Evolutionary conservation across 805 yeast species (phyloP), one percentile per base, ranked within the genome.

Genomic region (Teunomyces pallodes): DNA sequence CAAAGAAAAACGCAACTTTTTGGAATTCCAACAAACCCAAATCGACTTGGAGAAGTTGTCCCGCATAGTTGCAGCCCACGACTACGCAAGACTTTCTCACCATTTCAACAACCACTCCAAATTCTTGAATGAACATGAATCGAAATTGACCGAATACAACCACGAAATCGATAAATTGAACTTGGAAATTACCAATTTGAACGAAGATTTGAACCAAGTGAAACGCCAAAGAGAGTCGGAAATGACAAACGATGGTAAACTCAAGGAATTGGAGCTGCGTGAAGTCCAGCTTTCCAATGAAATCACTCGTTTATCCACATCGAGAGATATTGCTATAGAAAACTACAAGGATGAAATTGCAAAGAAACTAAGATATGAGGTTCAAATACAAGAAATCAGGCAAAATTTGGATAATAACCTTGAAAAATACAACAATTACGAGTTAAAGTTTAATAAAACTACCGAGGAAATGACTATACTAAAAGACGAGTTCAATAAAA

Each of bases 1-100:
- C 52, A 77, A 78, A 46, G 97, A 92, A 57, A 92, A 90, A 67
- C 80, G 94, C 58, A 74, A 82, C 26, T 91, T 86, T 59, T 65
- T 90, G 31, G 97, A 92, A 60, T 91, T 79, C 64, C 97, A 92
- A 68, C 90, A 87, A 48, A 80, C 87, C 9, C 94, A 87, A 57
- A 75, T 87, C 5, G 90, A 88, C 57, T 70, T 88, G 50, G 97
- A 92, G 64, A 83, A 84, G 38, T 67, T 87, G 30, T 76, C 86
- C 13, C 77, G 87, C 55, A 77, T 89, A 1, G 87, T 90, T 1
- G 84, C 84, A 43, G 91, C 96, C 7, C 86, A 86, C 61, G 90
- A 87, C 57, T 91, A 80, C 61, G 61, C 74, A 30, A 57, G 59
- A 13, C 69, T 72, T 50, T 69, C 75, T 5, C 61, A 62, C 14